phyloP scores from a whole-genome alignment of 1,284 basidiomycete species.

The Sutorius eximius region DNA sequence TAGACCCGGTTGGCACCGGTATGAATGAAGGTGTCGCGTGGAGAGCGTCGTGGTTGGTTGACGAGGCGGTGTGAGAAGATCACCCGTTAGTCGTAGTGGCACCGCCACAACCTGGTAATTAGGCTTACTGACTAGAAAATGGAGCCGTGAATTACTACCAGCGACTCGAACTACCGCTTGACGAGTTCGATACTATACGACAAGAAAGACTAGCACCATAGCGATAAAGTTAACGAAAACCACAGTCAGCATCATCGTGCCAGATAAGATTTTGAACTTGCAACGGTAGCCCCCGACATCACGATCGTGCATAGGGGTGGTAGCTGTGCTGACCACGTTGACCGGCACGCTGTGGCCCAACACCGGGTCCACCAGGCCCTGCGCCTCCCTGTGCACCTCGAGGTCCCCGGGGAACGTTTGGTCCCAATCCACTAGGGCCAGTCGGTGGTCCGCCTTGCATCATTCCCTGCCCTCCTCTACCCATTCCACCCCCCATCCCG shows the following conservation, averaged over 20 bases:
- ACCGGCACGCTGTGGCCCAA: conserved; percentile 73
- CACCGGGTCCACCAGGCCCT: conserved; percentile 44
- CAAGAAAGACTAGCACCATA: conserved; percentile 7
- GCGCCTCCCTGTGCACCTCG: conserved; percentile 53
- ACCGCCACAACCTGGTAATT: not conserved
- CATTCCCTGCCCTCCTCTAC: conserved; percentile 34
- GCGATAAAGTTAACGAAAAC: conserved; percentile 24
- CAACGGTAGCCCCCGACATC: conserved; percentile 7
- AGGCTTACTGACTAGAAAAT: too few species aligned
- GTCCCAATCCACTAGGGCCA: conserved; percentile 41
- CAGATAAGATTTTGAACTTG: conserved; percentile 15
- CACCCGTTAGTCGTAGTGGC: not conserved
- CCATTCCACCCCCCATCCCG: conserved; percentile 43
- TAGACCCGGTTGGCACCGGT: not conserved
- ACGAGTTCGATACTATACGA: conserved; percentile 4
- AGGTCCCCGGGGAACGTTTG: conserved; percentile 68
- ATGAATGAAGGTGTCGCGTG: not conserved
- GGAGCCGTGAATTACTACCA: too few species aligned
- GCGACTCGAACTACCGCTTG: not conserved
- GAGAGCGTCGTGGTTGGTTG: not conserved
- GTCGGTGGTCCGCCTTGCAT: conserved; percentile 35
- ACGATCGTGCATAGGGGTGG: conserved; percentile 74
- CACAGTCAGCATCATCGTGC: conserved; percentile 5
- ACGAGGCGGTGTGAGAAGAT: not conserved
- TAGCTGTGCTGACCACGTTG: conserved; percentile 75